Evolutionary conservation across 768 basidiomycete genomes (phyloP), one percentile per base, ranked within the genome.

Genomic region (Pisolithus sp.): DNA sequence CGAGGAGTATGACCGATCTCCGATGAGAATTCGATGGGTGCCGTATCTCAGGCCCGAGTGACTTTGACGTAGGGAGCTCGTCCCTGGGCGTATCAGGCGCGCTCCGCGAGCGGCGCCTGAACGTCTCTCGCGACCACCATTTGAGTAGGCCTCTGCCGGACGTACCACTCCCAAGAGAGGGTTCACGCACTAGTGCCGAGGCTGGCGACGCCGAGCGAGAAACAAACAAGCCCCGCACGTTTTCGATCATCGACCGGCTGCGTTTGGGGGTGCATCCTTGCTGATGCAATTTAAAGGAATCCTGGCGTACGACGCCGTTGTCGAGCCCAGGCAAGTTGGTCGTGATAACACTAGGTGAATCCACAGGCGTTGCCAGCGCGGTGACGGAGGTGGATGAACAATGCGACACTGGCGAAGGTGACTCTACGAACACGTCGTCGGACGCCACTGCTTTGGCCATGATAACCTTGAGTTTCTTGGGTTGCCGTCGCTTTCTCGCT

Each of bases 171-270:
- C 59, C 58, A 13, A 58, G 51, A 31, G 68, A 70, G 21, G 60
- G 46, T 24, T 59, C 61, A 8, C 61, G 62, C 44, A 57, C 60
- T 55, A 71, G 53, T 5, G 66, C 57, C 31, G 66, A 56, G 42
- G 68, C 59, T 5, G 78, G 71, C 15, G 78, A 74, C 13, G 61
- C 52, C 5, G 79, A 66, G 1, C 76, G 77, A 47, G 79, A 70
- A 24, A 72, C 67, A 58, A 87, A 85, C 48, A 87, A 71, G 18
- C 73, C 79, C 57, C 74, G 78, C 51, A 86, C 79, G 57, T 81
- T 83, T 56, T 76, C 80, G 44, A 82, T 77, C 66, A 87, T 74
- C 13, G 80, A 82, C 24, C 76, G 71, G 46, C 73, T 68, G 39
- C 76, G 71, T 55, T 74, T 75, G 10, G 75, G 76, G 23, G 55